These are phyloP conservation scores for Saprolegnia parasitica DNA, from an alignment of 352 stramenopile genomes.

Conservation along the genomic window DNA sequence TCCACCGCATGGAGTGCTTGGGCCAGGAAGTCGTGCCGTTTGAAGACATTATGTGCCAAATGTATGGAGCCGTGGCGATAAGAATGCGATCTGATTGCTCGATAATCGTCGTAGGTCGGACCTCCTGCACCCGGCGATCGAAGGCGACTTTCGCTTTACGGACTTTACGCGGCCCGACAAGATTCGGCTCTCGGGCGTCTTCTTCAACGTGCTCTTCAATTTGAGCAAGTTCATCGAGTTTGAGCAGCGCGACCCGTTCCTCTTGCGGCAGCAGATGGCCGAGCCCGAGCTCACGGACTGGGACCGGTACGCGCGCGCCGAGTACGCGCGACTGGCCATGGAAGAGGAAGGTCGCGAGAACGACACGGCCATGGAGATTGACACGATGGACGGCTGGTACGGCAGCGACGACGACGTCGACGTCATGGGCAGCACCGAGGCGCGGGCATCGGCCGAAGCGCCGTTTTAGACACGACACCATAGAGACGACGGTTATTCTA, in stretches of 20 bases:
- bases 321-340: conserved; percentile 96
- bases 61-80: conserved; percentile 71
- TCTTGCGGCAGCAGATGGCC: conserved; percentile 90
- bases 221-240: conserved; percentile 99
- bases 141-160: conserved; percentile 74
- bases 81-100: conserved; percentile 26
- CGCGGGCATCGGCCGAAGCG: conserved; percentile 45
- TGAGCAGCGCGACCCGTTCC: conserved; percentile 97
- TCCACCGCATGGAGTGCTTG: conserved; percentile 97
- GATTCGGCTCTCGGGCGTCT: conserved; percentile 90
- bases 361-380: conserved; percentile 83
- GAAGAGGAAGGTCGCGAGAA: conserved; percentile 94
- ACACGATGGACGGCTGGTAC: conserved; percentile 87
- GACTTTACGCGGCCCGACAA: conserved; percentile 83
- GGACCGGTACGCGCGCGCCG: conserved; percentile 95
- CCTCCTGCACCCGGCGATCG: conserved; percentile 63
- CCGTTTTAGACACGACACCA: conserved; percentile 45
- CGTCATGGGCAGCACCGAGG: conserved; percentile 34
- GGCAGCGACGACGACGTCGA: conserved; percentile 71
- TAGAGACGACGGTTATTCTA: neutral
- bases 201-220: conserved; percentile 99
- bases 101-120: conserved; percentile 44
- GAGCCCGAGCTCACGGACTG: conserved; percentile 92
- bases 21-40: conserved; percentile 98
- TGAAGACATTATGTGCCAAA: conserved; percentile 98